Evolutionary conservation across 306 rosid genomes (phyloP).

Genomic region (Prunus fruticosa): DNA sequence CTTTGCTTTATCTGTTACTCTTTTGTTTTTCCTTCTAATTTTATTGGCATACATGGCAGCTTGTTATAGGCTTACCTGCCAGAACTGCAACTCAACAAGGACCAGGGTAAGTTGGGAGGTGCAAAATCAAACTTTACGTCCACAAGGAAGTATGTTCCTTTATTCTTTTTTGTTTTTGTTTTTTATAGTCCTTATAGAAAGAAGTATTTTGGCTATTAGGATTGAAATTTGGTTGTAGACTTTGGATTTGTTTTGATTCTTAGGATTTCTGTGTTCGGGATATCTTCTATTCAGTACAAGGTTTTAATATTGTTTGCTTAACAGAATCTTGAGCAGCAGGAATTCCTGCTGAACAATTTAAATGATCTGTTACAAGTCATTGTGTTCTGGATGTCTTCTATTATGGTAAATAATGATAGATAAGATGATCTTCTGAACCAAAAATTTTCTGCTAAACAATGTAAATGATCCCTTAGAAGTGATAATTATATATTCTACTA

Average conservation of each 20-base stretch:
- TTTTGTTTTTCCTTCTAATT: background rate
- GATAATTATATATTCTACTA: background rate
- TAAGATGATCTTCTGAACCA: background rate
- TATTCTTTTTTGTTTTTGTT: background rate
- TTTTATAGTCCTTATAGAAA: background rate
- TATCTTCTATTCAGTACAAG: background rate
- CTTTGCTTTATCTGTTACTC: background rate
- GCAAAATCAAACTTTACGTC: background rate
- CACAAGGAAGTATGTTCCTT: background rate
- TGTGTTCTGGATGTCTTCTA: background rate
- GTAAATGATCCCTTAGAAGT: background rate
- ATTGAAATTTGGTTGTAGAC: background rate
- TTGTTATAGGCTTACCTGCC: background rate
- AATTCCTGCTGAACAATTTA: background rate
- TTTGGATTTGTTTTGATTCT: background rate
- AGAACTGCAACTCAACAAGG: background rate
- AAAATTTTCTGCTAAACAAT: background rate
- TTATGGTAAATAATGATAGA: background rate
- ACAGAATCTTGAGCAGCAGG: background rate
- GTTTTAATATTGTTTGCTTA: background rate
- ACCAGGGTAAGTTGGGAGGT: conserved; percentile 6
- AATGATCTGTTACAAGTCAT: background rate
- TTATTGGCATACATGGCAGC: background rate
- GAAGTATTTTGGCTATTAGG: background rate
- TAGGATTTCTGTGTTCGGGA: background rate